Evolutionary conservation across 352 stramenopile genomes (phyloP).

Genomic region (Phytophthora fragariae): DNA sequence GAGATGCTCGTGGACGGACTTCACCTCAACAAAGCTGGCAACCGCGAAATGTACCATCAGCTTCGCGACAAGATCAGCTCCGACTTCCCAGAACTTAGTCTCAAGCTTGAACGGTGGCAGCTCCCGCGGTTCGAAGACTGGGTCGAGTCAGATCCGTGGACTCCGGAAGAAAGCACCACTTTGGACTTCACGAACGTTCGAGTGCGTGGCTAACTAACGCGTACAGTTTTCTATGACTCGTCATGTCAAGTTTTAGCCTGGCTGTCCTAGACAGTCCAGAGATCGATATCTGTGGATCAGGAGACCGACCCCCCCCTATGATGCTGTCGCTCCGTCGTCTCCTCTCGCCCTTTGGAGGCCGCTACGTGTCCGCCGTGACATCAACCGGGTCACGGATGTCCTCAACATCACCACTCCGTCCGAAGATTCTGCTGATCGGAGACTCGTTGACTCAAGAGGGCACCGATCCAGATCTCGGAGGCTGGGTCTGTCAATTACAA

Average conservation of each 20-base stretch:
- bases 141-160: conserved; percentile 32
- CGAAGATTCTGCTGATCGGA: conserved; percentile 38
- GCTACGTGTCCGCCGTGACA: background rate
- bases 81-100: conserved; percentile 20
- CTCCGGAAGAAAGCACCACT: conserved; percentile 15
- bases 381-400: conserved; percentile 3
- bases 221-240: too few relatives aligned
- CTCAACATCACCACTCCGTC: conserved; percentile 15
- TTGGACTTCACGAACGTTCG: conserved; percentile 20
- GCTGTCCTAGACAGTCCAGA: conserved; percentile 1
- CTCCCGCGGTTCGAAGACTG: conserved; percentile 51
- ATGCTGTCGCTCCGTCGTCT: conserved; percentile 7
- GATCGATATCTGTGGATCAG: background rate
- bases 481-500: conserved; percentile 53
- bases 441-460: conserved; percentile 60
- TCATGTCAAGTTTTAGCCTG: background rate
- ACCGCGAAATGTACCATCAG: conserved; percentile 37
- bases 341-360: background rate
- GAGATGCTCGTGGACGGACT: conserved; percentile 49
- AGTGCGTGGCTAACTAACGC: conserved; percentile 8
- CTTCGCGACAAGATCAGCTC: conserved; percentile 26
- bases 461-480: conserved; percentile 38
- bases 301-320: background rate
- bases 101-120: conserved; percentile 31
- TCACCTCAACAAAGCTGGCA: conserved; percentile 55